Evolutionary conservation across 1,284 basidiomycete species (phyloP).

Genomic region (Cutaneotrichosporon cyanovorans): DNA sequence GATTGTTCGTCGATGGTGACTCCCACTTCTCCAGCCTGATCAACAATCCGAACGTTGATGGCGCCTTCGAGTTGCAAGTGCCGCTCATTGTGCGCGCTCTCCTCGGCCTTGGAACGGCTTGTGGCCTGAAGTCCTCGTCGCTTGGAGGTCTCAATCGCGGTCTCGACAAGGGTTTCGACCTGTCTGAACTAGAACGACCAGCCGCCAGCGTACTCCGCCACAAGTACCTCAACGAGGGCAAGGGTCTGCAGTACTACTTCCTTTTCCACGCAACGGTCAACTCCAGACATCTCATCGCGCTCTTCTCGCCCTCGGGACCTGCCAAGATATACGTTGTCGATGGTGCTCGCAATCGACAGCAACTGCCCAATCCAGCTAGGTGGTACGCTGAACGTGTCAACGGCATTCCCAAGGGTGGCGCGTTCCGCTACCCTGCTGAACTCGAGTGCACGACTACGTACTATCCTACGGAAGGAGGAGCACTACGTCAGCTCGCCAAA

Average conservation of each 20-base stretch:
- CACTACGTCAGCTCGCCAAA: slow-evolving; percentile 79
- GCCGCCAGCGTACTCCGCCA: slow-evolving; percentile 56
- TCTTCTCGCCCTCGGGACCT: slow-evolving; percentile 68
- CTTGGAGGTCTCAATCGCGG: slow-evolving; percentile 71
- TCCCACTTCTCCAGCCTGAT: slow-evolving; percentile 86
- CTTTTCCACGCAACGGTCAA: slow-evolving; percentile 81
- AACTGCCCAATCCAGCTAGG: slow-evolving; percentile 66
- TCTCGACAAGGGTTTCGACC: slow-evolving; percentile 73
- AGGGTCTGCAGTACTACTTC: slow-evolving; percentile 70
- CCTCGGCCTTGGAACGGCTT: slow-evolving; percentile 76
- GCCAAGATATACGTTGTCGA: slow-evolving; percentile 86
- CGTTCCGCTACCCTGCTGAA: slow-evolving; percentile 62
- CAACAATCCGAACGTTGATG: slow-evolving; percentile 92
- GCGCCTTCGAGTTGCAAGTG: slow-evolving; percentile 85
- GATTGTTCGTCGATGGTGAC: slow-evolving; percentile 72
- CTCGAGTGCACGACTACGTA: slow-evolving; percentile 66
- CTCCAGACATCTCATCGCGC: slow-evolving; percentile 78
- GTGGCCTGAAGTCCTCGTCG: slow-evolving; percentile 59
- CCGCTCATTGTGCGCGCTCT: slow-evolving; percentile 78
- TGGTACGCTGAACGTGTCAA: slow-evolving; percentile 57
- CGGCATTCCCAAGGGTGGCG: slow-evolving; percentile 48
- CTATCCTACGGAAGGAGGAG: slow-evolving; percentile 69
- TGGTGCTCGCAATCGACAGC: slow-evolving; percentile 72
- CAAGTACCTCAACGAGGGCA: slow-evolving; percentile 69
- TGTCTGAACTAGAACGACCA: slow-evolving; percentile 70